Percentiles rank a stretch among this genome's conserved stretches.
Evolutionary conservation across 768 basidiomycete species (phyloP).

Genomic region (Dendrothele bispora): DNA sequence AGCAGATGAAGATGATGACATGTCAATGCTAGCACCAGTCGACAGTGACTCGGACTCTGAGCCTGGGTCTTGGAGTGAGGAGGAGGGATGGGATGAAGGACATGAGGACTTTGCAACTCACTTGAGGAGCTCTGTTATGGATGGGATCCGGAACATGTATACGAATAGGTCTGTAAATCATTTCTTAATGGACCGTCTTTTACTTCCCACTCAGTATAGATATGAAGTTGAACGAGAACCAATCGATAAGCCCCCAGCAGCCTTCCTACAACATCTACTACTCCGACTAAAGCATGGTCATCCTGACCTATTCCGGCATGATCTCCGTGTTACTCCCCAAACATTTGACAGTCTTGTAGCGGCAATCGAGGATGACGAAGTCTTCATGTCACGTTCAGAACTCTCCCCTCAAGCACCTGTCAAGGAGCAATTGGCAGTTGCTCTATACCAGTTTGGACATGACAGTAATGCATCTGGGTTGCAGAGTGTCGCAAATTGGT

Average conservation of each 20-base stretch:
- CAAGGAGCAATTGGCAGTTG: slow-evolving; percentile 23
- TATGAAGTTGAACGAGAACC: slow-evolving; percentile 8
- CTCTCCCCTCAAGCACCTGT: slow-evolving; percentile 28
- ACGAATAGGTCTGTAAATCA: too few species aligned
- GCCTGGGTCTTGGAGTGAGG: too few species aligned
- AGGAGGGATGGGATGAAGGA: neutral
- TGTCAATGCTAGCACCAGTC: too few species aligned
- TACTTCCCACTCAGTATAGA: too few species aligned
- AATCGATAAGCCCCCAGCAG: slow-evolving; percentile 8
- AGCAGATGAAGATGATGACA: too few species aligned
- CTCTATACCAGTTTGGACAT: slow-evolving; percentile 39
- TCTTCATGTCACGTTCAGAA: slow-evolving; percentile 26
- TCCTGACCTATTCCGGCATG: slow-evolving; percentile 31
- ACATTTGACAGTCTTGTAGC: slow-evolving; percentile 33
- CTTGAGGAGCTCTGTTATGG: slow-evolving; percentile 4
- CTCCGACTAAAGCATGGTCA: slow-evolving; percentile 16
- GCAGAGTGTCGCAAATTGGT: too few species aligned
- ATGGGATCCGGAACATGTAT: slow-evolving; percentile 4
- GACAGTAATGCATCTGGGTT: too few species aligned
- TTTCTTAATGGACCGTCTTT: too few species aligned
- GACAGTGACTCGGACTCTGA: too few species aligned
- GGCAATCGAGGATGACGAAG: too few species aligned
- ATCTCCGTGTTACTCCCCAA: too few species aligned
- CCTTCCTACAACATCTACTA: slow-evolving; percentile 16
- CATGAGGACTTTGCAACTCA: too few species aligned